Conservation (phyloP, 306 rosid genomes). For the Dalbergia cultrata region DNA sequence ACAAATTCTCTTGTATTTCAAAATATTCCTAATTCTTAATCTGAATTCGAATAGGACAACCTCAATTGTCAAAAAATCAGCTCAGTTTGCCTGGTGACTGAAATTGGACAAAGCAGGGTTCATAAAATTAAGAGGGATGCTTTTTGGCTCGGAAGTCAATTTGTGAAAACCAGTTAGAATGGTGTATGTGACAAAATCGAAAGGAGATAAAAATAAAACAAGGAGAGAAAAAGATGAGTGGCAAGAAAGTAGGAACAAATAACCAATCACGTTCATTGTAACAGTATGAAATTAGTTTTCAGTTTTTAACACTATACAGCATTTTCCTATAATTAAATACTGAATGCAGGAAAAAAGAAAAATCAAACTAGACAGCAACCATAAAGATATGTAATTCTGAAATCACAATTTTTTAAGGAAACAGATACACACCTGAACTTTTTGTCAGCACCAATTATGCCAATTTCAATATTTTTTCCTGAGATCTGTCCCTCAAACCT, state of each 20-base stretch:
- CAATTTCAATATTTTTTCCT: conserved; percentile 93
- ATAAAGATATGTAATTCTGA: not conserved
- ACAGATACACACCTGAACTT: conserved; percentile 74
- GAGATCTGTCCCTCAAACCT: conserved; percentile 99
- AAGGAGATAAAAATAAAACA: too few species aligned
- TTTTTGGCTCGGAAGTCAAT: too few species aligned
- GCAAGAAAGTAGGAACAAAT: too few species aligned
- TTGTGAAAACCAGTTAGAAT: too few species aligned
- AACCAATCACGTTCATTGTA: too few species aligned
- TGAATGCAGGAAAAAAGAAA: not conserved
- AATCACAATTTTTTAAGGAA: not conserved
- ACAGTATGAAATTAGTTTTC: too few species aligned
- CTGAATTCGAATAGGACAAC: not conserved
- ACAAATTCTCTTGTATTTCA: not conserved
- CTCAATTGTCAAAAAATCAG: conserved; percentile 7
- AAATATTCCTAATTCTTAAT: not conserved
- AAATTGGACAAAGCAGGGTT: not conserved
- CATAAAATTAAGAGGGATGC: not conserved
- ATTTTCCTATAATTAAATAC: not conserved
- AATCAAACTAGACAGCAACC: not conserved
- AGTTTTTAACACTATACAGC: too few species aligned
- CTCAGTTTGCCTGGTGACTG: not conserved
- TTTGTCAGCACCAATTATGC: conserved; percentile 84
- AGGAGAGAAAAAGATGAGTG: too few species aligned
- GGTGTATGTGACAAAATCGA: too few species aligned